phyloP scores from a whole-genome alignment of 2,329 filamentous ascomycete species.

The Volutella citrinella region DNA sequence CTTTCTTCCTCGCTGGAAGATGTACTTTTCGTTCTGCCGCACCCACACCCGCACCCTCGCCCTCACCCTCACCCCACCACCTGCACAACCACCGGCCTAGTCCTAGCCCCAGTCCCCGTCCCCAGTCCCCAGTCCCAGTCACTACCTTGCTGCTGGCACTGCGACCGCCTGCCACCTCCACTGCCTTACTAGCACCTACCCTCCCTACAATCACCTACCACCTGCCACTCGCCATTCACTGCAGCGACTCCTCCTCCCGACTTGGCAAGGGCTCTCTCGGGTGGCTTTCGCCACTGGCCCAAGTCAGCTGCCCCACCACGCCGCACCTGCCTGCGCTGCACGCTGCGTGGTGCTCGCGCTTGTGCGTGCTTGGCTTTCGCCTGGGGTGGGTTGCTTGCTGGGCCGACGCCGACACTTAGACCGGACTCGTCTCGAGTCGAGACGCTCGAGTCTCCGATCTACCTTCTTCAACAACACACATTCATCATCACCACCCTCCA shows the following conservation, averaged over 20 bases:
- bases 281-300: constrained; percentile 29
- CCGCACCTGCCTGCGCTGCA: constrained; percentile 8
- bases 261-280: constrained; percentile 8
- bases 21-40: too few species aligned
- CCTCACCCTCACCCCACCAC: too few species aligned
- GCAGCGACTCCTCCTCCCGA: too few species aligned
- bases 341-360: constrained; percentile 1
- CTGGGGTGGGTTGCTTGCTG: constrained; percentile 13
- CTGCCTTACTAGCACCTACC: constrained; percentile 2
- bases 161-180: too few species aligned
- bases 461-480: background rate
- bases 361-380: background rate
- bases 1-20: too few species aligned
- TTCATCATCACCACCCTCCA: background rate
- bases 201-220: background rate
- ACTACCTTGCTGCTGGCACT: too few species aligned
- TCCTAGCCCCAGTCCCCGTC: too few species aligned
- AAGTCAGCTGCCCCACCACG: constrained; percentile 33
- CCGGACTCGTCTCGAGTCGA: constrained; percentile 24
- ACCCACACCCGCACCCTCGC: too few species aligned
- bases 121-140: too few species aligned
- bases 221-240: too few species aligned
- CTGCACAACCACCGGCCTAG: too few species aligned
- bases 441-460: constrained; percentile 19
- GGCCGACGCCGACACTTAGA: constrained; percentile 27